phyloP scores from a whole-genome alignment of 2,329 filamentous ascomycete genomes.

The Esteya vermicola region DNA sequence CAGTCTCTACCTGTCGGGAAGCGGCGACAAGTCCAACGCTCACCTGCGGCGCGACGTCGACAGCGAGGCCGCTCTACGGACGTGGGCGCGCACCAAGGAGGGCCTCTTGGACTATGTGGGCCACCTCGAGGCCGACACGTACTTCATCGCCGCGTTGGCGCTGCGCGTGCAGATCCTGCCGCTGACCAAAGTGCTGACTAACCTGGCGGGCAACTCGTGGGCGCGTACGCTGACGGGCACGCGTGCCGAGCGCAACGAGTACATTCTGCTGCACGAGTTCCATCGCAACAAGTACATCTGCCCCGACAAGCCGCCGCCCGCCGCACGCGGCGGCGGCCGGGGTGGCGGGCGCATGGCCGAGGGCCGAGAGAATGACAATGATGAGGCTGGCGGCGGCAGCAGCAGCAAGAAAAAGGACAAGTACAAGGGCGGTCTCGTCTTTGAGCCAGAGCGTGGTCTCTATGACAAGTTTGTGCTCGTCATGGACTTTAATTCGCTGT shows the following conservation, averaged over 20 bases:
- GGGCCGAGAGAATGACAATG: slow-evolving; percentile 27
- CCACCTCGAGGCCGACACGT: slow-evolving; percentile 90
- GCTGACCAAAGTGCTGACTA: slow-evolving; percentile 87
- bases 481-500: slow-evolving; percentile 99
- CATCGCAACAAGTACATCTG: slow-evolving; percentile 95
- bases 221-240: slow-evolving; percentile 90
- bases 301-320: slow-evolving; percentile 82
- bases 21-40: background rate
- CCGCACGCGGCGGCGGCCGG: slow-evolving; percentile 55
- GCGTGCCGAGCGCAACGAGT: slow-evolving; percentile 93
- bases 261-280: slow-evolving; percentile 96
- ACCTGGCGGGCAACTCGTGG: slow-evolving; percentile 96
- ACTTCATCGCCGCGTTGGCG: slow-evolving; percentile 85
- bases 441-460: slow-evolving; percentile 91
- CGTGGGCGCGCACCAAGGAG: slow-evolving; percentile 70
- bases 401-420: slow-evolving; percentile 89
- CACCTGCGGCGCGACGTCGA: slow-evolving; percentile 72
- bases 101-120: slow-evolving; percentile 87
- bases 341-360: slow-evolving; percentile 59
- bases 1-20: slow-evolving; percentile 55
- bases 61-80: slow-evolving; percentile 72
- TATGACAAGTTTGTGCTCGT: slow-evolving; percentile 98
- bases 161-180: slow-evolving; percentile 84
- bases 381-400: no score
- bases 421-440: slow-evolving; percentile 95